These are phyloP conservation scores for Rozella allomycis DNA, from an alignment of 371 early-diverging fungal species.

Conservation along the genomic window DNA sequence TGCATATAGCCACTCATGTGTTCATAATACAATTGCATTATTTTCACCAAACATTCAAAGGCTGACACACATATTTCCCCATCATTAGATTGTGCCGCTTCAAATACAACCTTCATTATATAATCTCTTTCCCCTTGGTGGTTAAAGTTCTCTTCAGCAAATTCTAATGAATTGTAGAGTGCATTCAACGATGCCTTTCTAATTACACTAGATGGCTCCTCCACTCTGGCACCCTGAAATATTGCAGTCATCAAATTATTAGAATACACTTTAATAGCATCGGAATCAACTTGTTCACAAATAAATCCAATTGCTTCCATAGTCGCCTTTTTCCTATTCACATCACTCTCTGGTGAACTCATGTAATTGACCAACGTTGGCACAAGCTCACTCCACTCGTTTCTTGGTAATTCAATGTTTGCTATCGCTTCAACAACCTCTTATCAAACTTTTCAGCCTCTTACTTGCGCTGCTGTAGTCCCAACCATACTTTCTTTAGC, in stretches of 20 bases:
- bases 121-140: constrained; percentile 67
- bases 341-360: constrained; percentile 20
- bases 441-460: background rate
- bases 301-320: constrained; percentile 73
- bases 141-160: constrained; percentile 74
- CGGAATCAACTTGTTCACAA: constrained; percentile 63
- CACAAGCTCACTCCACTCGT: constrained; percentile 69
- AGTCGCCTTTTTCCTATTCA: constrained; percentile 36
- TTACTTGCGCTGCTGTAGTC: constrained; percentile 45
- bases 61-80: constrained; percentile 51
- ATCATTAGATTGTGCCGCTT: constrained; percentile 59
- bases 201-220: constrained; percentile 58
- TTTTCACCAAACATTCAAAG: constrained; percentile 83
- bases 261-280: constrained; percentile 47
- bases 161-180: constrained; percentile 76
- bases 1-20: constrained; percentile 84
- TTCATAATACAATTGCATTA: constrained; percentile 83
- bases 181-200: constrained; percentile 68
- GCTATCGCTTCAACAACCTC: constrained; percentile 71
- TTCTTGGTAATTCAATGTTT: constrained; percentile 60
- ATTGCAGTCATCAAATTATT: constrained; percentile 76
- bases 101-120: constrained; percentile 94
- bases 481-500: constrained; percentile 39
- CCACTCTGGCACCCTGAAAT: constrained; percentile 69
- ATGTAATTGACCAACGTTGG: constrained; percentile 46